phyloP scores from a whole-genome alignment of 768 basidiomycete species.

The Cantharellus cinnabarinus region DNA sequence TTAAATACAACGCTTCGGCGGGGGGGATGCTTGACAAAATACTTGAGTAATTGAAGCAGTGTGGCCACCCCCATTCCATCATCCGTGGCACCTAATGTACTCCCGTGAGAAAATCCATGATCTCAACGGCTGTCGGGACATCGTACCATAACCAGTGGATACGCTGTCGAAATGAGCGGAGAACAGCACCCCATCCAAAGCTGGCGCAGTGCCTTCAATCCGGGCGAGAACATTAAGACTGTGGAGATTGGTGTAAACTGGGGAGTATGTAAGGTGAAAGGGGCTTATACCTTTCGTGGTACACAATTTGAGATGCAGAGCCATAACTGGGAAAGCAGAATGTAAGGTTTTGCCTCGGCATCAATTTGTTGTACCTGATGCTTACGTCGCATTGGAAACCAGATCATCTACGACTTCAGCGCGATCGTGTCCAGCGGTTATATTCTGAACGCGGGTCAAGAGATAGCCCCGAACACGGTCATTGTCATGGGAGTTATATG shows the following conservation, averaged over 20 bases:
- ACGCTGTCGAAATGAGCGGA: slow-evolving; percentile 44
- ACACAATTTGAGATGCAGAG: neutral
- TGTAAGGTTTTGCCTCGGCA: neutral
- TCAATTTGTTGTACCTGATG: slow-evolving; percentile 24
- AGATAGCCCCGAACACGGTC: slow-evolving; percentile 43
- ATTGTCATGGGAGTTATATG: slow-evolving; percentile 62
- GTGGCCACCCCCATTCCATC: slow-evolving; percentile 56
- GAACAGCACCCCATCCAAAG: slow-evolving; percentile 38
- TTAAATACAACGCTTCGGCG: slow-evolving; percentile 55
- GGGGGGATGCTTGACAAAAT: slow-evolving; percentile 26
- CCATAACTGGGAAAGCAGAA: neutral
- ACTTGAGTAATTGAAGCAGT: slow-evolving; percentile 41
- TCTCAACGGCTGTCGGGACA: slow-evolving; percentile 21
- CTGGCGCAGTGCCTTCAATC: slow-evolving; percentile 30
- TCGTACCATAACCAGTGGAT: slow-evolving; percentile 5
- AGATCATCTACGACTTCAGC: slow-evolving; percentile 27
- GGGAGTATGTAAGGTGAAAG: neutral
- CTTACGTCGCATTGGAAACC: slow-evolving; percentile 22
- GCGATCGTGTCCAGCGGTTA: slow-evolving; percentile 23
- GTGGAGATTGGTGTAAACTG: neutral
- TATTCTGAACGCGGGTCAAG: slow-evolving; percentile 28
- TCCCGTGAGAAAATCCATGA: neutral
- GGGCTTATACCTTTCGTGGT: slow-evolving; percentile 8
- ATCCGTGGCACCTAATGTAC: slow-evolving; percentile 44
- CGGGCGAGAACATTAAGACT: slow-evolving; percentile 39